Conservation (phyloP, 2,329 filamentous ascomycete species). For the Fusarium sp. region DNA sequence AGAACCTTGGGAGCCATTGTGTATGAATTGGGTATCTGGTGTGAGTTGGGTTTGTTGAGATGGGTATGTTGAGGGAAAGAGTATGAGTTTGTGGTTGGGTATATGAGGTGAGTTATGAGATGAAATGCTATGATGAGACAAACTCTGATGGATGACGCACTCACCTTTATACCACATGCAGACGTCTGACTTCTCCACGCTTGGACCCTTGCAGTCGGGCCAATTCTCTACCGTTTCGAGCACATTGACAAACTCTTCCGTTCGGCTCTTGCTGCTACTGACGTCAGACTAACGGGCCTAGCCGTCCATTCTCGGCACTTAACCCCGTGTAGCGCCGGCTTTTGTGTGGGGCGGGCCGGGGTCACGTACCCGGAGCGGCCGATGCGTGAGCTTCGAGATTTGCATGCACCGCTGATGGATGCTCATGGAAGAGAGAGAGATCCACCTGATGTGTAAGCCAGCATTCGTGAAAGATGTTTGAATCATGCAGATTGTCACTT, state of each 20-base stretch:
- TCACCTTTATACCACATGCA: slow-evolving; percentile 23
- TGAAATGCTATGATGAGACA: not conserved
- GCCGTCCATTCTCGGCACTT: slow-evolving; percentile 37
- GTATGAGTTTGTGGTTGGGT: not conserved
- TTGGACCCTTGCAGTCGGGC: slow-evolving; percentile 16
- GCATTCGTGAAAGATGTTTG: not conserved
- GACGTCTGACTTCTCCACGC: slow-evolving; percentile 4
- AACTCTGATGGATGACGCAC: not conserved
- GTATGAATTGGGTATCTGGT: not conserved
- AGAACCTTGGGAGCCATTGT: slow-evolving; percentile 70
- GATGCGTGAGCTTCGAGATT: not conserved
- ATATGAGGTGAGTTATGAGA: not conserved
- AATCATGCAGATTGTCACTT: not conserved
- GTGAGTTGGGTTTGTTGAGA: not conserved
- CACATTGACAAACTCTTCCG: slow-evolving; percentile 33
- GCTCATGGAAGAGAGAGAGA: not conserved
- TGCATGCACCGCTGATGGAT: not conserved
- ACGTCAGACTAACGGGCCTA: slow-evolving; percentile 29
- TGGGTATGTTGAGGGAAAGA: not conserved
- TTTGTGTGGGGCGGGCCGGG: slow-evolving; percentile 18
- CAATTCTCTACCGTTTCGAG: slow-evolving; percentile 19
- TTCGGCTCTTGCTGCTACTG: slow-evolving; percentile 3
- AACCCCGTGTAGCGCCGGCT: slow-evolving; percentile 29
- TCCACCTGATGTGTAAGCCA: not conserved
- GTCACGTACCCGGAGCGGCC: slow-evolving; percentile 13